Evolutionary conservation across 1,139 yeast species (phyloP).

Genomic region (Saccharomyces pastorianus): DNA sequence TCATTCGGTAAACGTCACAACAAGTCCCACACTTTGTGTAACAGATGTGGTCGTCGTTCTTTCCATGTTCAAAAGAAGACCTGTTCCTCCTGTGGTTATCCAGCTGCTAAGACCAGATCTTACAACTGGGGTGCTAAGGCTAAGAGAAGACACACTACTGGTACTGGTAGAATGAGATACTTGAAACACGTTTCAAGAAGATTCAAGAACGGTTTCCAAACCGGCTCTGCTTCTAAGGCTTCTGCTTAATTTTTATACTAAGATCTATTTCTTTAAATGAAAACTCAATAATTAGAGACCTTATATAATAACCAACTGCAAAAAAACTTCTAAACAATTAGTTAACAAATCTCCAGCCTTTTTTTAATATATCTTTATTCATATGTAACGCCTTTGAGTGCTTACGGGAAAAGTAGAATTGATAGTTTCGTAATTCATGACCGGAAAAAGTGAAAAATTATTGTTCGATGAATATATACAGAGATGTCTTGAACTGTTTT

Average conservation of each 20-base stretch:
- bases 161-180: slow-evolving; percentile 99
- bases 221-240: slow-evolving; percentile 50
- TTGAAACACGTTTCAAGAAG: slow-evolving; percentile 94
- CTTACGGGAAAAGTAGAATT: not conserved
- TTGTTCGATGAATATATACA: not conserved
- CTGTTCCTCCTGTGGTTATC: slow-evolving; percentile 98
- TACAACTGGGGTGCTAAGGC: slow-evolving; percentile 99
- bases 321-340: not conserved
- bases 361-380: not conserved
- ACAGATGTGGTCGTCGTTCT: slow-evolving; percentile 98
- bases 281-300: slow-evolving; percentile 1
- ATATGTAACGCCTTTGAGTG: not conserved
- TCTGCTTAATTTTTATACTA: slow-evolving; percentile 17
- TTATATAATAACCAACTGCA: not conserved
- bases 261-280: slow-evolving; percentile 2
- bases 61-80: slow-evolving; percentile 99
- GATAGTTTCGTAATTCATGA: not conserved
- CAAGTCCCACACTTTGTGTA: slow-evolving; percentile 99
- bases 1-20: slow-evolving; percentile 99
- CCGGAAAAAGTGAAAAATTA: not conserved
- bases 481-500: not conserved
- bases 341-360: not conserved
- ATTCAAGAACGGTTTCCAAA: slow-evolving; percentile 98
- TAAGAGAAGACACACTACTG: slow-evolving; percentile 99
- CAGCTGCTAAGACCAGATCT: slow-evolving; percentile 97